phyloP scores from a whole-genome alignment of 768 basidiomycete species.

The Postia placenta region DNA sequence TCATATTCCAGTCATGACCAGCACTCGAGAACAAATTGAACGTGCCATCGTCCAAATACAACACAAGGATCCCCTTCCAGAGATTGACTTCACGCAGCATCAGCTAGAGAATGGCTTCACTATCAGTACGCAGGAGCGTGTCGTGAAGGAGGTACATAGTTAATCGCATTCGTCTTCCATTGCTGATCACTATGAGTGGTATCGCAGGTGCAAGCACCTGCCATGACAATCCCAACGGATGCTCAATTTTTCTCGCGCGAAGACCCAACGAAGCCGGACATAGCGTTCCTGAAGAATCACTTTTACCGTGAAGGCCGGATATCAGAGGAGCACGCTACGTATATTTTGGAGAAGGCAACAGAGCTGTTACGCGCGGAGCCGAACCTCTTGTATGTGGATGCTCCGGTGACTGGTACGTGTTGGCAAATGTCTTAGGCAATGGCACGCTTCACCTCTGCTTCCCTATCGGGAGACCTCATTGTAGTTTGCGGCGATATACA shows the following conservation, averaged over 20 bases:
- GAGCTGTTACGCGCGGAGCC: slow-evolving; percentile 79
- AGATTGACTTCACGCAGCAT: slow-evolving; percentile 90
- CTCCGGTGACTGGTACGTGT: slow-evolving; percentile 86
- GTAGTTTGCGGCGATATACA: slow-evolving; percentile 89
- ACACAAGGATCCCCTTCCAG: slow-evolving; percentile 39
- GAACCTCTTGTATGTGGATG: slow-evolving; percentile 91
- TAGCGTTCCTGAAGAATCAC: slow-evolving; percentile 97
- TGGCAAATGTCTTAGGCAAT: not conserved
- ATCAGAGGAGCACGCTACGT: slow-evolving; percentile 92
- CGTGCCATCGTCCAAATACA: slow-evolving; percentile 63
- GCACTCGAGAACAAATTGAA: slow-evolving; percentile 46
- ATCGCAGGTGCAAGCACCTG: slow-evolving; percentile 91
- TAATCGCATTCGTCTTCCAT: slow-evolving; percentile 5
- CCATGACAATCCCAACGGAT: slow-evolving; percentile 85
- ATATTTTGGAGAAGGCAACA: slow-evolving; percentile 85
- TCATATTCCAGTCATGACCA: slow-evolving; percentile 14
- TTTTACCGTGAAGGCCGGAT: slow-evolving; percentile 95
- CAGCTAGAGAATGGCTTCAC: slow-evolving; percentile 86
- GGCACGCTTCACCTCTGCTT: not conserved
- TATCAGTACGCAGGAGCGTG: slow-evolving; percentile 91
- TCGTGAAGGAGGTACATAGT: slow-evolving; percentile 84
- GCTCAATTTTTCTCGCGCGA: slow-evolving; percentile 87
- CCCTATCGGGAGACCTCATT: not conserved
- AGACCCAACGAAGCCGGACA: slow-evolving; percentile 87
- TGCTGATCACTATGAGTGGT: not conserved